A percentile compares a stretch with the other conserved stretches of the same genome.
These are phyloP conservation scores for Brassica rapa DNA, from an alignment of 345 rosid genomes.

Conservation along the genomic window DNA sequence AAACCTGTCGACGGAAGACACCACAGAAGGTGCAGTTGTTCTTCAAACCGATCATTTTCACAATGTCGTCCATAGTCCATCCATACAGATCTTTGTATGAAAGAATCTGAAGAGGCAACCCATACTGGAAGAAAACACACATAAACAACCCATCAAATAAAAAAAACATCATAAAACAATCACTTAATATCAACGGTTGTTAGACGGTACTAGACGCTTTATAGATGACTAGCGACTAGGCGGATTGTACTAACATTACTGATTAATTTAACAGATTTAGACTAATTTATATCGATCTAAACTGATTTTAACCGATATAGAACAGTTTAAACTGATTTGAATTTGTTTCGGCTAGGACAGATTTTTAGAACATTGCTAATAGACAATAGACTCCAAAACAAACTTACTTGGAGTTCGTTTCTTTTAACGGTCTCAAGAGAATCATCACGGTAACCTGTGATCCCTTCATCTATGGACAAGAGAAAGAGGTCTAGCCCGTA, in stretches of 20 bases:
- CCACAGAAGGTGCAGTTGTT: conserved; percentile 97
- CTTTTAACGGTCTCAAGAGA: conserved; percentile 94
- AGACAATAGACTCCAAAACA: not conserved
- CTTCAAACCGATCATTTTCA: conserved; percentile 89
- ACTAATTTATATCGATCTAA: too few species aligned
- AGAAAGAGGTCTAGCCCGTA: conserved; percentile 83
- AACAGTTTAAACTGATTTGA: too few species aligned
- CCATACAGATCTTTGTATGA: conserved; percentile 97
- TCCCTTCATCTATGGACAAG: conserved; percentile 90
- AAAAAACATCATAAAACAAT: too few species aligned
- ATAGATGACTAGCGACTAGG: too few species aligned
- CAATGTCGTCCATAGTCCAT: conserved; percentile 99
- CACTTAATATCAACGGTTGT: too few species aligned
- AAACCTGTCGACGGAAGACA: conserved; percentile 89
- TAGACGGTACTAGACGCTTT: too few species aligned
- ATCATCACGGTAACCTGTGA: conserved; percentile 90
- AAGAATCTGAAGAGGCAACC: conserved; percentile 78
- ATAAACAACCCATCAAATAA: not conserved
- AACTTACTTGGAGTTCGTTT: conserved; percentile 74
- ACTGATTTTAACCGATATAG: too few species aligned
- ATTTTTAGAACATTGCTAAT: not conserved
- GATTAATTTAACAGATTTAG: too few species aligned
- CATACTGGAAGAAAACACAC: conserved; percentile 57
- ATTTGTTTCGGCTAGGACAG: too few species aligned
- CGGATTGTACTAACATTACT: too few species aligned